Evolutionary conservation across 192 early-diverging fungal species (phyloP).

Genomic region (Backusella mclennaniae): DNA sequence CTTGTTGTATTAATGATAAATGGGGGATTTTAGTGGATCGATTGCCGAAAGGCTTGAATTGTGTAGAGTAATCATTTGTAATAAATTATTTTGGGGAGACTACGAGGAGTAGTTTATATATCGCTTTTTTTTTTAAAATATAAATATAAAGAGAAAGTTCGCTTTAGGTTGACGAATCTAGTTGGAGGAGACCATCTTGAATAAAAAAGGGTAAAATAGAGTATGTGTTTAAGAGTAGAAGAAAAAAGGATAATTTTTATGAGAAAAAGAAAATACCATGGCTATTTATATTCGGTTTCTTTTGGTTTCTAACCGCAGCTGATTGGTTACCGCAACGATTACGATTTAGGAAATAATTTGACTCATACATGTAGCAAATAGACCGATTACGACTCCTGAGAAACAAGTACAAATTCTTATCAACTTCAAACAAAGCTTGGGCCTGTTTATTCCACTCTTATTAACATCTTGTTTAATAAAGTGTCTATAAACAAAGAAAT

Average conservation of each 20-base stretch:
- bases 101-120: neutral
- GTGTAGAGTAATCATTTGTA: constrained; percentile 3
- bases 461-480: neutral
- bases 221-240: neutral
- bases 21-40: neutral
- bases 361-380: neutral
- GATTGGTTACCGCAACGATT: neutral
- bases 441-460: neutral
- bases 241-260: neutral
- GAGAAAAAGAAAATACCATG: neutral
- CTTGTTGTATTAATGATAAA: constrained; percentile 8
- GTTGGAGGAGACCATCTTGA: constrained; percentile 3
- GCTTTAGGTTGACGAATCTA: neutral
- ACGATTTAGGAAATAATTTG: constrained; percentile 3
- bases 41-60: constrained; percentile 3
- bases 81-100: neutral
- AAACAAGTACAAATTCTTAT: neutral
- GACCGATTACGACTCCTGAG: neutral
- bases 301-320: neutral
- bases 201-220: neutral
- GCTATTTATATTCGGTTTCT: constrained; percentile 7
- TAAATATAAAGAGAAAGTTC: neutral
- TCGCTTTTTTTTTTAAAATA: neutral
- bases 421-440: neutral
- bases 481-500: neutral